A percentile compares a stretch with the other conserved stretches of the same genome.
Evolutionary conservation across 2,329 filamentous ascomycete species (phyloP).

Genomic region (Paraconiothyrium brasiliense): DNA sequence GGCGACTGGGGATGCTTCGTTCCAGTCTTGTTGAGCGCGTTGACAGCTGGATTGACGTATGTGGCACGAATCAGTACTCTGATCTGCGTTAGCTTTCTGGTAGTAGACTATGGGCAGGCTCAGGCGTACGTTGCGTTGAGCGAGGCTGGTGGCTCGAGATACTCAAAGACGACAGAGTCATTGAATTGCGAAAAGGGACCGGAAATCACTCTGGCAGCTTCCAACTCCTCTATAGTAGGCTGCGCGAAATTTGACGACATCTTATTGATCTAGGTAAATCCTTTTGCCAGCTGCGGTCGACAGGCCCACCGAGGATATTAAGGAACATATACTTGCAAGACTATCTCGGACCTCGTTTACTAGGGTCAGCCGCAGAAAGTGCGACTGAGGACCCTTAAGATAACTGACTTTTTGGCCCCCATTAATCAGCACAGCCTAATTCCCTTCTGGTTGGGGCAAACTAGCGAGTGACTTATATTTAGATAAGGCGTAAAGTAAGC

Average conservation of each 20-base stretch:
- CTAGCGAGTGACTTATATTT: too few relatives aligned
- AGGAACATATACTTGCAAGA: too few relatives aligned
- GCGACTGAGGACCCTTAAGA: too few relatives aligned
- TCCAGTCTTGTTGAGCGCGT: conserved; percentile 7
- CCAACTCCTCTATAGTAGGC: conserved; percentile 9
- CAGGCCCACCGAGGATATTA: too few relatives aligned
- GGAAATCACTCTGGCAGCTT: conserved; percentile 19
- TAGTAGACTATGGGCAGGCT: neutral
- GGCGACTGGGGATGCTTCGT: conserved; percentile 27
- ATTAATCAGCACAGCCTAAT: too few relatives aligned
- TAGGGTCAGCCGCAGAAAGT: too few relatives aligned
- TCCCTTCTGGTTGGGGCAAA: too few relatives aligned
- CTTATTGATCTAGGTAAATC: neutral
- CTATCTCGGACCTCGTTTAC: too few relatives aligned
- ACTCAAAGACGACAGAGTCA: conserved; percentile 24
- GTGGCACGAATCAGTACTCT: conserved; percentile 28
- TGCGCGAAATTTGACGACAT: conserved; percentile 3
- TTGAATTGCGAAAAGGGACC: conserved; percentile 23
- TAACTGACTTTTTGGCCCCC: too few relatives aligned
- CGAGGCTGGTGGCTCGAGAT: conserved; percentile 21
- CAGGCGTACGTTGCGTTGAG: conserved; percentile 23
- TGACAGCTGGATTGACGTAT: conserved; percentile 17
- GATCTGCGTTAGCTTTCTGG: neutral
- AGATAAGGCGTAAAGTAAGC: too few relatives aligned
- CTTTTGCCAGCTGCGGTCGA: too few relatives aligned